Evolutionary conservation across 768 basidiomycete species (phyloP).

Genomic region (Russula brevipes): DNA sequence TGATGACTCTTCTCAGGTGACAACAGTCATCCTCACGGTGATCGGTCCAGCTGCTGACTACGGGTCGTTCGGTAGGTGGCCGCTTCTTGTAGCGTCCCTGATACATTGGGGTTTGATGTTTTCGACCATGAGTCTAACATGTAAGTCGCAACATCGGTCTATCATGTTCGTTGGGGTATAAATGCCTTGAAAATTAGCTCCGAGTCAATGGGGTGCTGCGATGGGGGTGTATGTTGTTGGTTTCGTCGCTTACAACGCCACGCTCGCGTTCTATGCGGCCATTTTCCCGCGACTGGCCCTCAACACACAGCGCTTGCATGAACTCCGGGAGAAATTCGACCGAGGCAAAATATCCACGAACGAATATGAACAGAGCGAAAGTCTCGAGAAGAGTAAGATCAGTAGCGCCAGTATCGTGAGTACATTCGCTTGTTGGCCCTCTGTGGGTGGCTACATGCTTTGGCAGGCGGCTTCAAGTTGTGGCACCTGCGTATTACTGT

Average conservation of each 20-base stretch:
- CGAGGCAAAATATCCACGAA: conserved; percentile 53
- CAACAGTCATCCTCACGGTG: conserved; percentile 79
- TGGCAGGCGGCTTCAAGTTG: conserved; percentile 67
- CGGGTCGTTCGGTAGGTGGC: conserved; percentile 71
- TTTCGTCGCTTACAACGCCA: conserved; percentile 75
- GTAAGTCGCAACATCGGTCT: conserved; percentile 36
- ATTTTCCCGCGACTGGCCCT: conserved; percentile 75
- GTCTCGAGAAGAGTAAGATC: conserved; percentile 77
- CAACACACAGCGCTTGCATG: conserved; percentile 61
- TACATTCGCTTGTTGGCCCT: conserved; percentile 18
- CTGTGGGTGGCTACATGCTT: background rate
- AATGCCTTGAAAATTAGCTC: conserved; percentile 36
- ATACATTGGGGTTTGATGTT: conserved; percentile 82
- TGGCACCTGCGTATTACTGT: conserved; percentile 61
- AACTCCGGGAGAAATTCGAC: conserved; percentile 51
- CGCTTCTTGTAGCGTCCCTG: conserved; percentile 63
- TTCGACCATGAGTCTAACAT: conserved; percentile 65
- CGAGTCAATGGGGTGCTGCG: conserved; percentile 64
- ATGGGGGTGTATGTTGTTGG: conserved; percentile 79
- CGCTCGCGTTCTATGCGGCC: conserved; percentile 76
- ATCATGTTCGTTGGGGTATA: too few species aligned
- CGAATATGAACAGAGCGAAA: conserved; percentile 69
- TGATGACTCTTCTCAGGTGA: conserved; percentile 41
- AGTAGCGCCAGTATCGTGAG: conserved; percentile 76
- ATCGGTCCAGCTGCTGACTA: conserved; percentile 68